A percentile compares a stretch with the other conserved stretches of the same genome.
Evolutionary conservation across 2,329 filamentous ascomycete species (phyloP).

Genomic region (Graphiopsis chlorocephala): DNA sequence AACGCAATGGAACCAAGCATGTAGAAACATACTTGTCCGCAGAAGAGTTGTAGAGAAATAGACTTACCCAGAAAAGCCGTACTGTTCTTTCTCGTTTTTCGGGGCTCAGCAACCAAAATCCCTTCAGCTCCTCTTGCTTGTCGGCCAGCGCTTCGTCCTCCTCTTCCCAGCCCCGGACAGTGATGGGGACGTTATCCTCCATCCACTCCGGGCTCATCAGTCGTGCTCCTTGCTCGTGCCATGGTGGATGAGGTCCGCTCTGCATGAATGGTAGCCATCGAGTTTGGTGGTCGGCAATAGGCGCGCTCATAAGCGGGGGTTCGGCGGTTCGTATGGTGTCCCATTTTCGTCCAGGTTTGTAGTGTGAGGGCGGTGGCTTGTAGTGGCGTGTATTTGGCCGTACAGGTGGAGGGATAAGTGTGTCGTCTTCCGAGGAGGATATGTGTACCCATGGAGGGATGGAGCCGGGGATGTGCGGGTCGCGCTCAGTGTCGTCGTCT

Average conservation of each 20-base stretch:
- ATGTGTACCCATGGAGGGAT: conserved; percentile 38
- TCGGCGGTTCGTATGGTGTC: conserved; percentile 35
- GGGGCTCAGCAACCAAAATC: conserved; percentile 49
- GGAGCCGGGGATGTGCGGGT: conserved; percentile 28
- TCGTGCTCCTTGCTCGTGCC: conserved; percentile 31
- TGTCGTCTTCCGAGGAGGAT: conserved; percentile 31
- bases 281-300: conserved; percentile 33
- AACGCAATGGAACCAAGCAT: not conserved
- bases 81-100: conserved; percentile 35
- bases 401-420: conserved; percentile 23
- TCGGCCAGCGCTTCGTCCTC: conserved; percentile 44
- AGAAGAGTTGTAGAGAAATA: not conserved
- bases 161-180: conserved; percentile 53
- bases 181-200: conserved; percentile 48
- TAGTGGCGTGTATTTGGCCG: conserved; percentile 29
- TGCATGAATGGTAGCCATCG: conserved; percentile 39
- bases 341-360: conserved; percentile 36
- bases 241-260: conserved; percentile 35
- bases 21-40: not conserved
- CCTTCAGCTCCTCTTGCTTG: conserved; percentile 43
- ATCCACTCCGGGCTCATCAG: conserved; percentile 46
- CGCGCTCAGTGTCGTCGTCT: conserved; percentile 17
- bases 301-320: conserved; percentile 34
- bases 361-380: conserved; percentile 29
- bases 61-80: conserved; percentile 34